phyloP scores from a whole-genome alignment of 208 protist species.

The Vickermania ingenoplastis region DNA sequence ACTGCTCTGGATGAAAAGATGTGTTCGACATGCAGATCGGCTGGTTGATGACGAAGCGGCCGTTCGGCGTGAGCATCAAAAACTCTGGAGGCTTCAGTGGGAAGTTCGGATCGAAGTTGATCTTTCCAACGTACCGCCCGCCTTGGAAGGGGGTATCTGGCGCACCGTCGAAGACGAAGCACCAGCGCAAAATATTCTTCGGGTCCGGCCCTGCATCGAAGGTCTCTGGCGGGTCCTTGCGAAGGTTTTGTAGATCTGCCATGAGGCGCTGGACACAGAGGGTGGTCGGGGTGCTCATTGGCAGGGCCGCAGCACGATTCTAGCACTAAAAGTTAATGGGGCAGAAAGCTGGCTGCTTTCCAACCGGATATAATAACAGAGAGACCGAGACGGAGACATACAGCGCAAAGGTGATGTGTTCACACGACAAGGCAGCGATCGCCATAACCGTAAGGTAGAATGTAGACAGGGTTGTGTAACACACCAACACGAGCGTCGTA shows the following conservation, averaged over 20 bases:
- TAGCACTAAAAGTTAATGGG: too few species aligned
- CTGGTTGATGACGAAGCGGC: constrained; percentile 53
- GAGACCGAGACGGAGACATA: too few species aligned
- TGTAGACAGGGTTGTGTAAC: too few species aligned
- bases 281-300: constrained; percentile 6
- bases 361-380: too few species aligned
- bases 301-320: too few species aligned
- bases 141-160: constrained; percentile 83
- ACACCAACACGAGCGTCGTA: too few species aligned
- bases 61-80: constrained; percentile 77
- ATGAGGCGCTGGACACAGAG: constrained; percentile 23
- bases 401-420: too few species aligned
- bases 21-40: constrained; percentile 78
- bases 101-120: constrained; percentile 93
- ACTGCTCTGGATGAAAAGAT: constrained; percentile 81
- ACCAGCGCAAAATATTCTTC: constrained; percentile 89
- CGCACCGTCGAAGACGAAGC: constrained; percentile 46
- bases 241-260: constrained; percentile 24
- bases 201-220: constrained; percentile 19
- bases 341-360: too few species aligned
- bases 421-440: too few species aligned
- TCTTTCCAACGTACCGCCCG: constrained; percentile 94
- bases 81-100: constrained; percentile 93
- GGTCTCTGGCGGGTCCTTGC: constrained; percentile 13
- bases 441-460: too few species aligned